These are phyloP conservation scores for Effrenium voratum DNA, from an alignment of 73 alveolate species.

Conservation along the genomic window DNA sequence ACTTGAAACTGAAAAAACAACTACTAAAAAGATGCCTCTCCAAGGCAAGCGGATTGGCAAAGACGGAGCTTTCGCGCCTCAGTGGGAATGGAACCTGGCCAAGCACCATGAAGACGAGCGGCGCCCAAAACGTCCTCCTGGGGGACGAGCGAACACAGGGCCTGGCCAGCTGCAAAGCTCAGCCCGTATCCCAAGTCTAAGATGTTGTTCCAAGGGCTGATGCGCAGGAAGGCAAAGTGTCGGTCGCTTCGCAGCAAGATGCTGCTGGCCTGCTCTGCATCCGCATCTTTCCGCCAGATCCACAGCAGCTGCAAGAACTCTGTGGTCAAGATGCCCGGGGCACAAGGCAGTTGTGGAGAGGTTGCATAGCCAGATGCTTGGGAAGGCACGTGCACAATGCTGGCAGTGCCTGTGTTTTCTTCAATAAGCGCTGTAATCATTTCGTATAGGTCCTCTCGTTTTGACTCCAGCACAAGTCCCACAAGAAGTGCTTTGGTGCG, in stretches of 20 bases:
- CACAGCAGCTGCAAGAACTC: constrained; percentile 66
- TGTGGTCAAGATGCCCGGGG: constrained; percentile 60
- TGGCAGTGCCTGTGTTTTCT: constrained; percentile 36
- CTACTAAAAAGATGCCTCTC: too few relatives aligned
- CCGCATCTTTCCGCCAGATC: not conserved
- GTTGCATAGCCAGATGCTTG: not conserved
- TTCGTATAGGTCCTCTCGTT: not conserved
- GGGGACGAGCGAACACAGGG: not conserved
- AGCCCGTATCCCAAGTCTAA: constrained; percentile 42
- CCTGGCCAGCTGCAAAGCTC: constrained; percentile 29
- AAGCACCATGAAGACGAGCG: constrained; percentile 9
- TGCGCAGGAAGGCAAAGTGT: constrained; percentile 44
- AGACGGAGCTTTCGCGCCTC: too few relatives aligned
- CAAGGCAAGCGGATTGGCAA: too few relatives aligned
- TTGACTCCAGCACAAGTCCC: not conserved
- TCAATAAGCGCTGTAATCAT: not conserved
- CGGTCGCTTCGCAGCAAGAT: not conserved
- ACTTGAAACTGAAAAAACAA: too few relatives aligned
- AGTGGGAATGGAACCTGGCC: constrained; percentile 68
- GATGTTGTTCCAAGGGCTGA: constrained; percentile 1
- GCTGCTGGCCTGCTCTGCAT: not conserved
- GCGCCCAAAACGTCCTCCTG: too few relatives aligned
- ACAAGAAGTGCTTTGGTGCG: not conserved
- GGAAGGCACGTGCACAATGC: not conserved
- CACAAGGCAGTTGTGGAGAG: not conserved